Conservation (phyloP, 179 eudicot genomes). For the Spinacia oleracea region DNA sequence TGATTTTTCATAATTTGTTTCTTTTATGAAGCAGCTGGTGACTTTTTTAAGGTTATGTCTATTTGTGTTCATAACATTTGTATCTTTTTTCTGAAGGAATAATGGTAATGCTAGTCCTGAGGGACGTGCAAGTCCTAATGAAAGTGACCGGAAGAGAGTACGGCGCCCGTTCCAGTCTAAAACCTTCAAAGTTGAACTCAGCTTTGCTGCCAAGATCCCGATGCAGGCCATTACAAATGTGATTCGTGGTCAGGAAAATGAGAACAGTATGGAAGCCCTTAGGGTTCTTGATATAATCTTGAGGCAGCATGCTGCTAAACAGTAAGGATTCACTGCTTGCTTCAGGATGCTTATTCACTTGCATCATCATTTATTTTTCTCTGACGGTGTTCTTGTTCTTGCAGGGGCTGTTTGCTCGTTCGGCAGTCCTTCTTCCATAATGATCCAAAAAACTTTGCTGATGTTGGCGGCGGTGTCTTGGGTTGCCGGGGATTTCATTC, state of each 20-base stretch:
- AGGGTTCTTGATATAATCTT: conserved; percentile 83
- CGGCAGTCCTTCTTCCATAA: conserved; percentile 90
- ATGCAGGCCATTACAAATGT: conserved; percentile 90
- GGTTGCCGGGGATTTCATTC: conserved; percentile 97
- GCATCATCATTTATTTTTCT: background rate
- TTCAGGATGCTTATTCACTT: background rate
- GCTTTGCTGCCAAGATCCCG: conserved; percentile 95
- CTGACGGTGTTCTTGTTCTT: conserved; percentile 10
- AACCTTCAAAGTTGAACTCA: conserved; percentile 78
- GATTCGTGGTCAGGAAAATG: conserved; percentile 82
- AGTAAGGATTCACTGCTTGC: conserved; percentile 41
- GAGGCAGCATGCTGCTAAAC: conserved; percentile 91
- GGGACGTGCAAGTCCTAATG: conserved; percentile 57
- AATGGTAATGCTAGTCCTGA: conserved; percentile 66
- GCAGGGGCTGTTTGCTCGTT: conserved; percentile 94
- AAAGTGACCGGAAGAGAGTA: conserved; percentile 56
- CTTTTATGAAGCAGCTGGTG: background rate
- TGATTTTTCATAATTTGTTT: background rate
- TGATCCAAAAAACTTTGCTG: conserved; percentile 71
- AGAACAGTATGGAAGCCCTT: conserved; percentile 80
- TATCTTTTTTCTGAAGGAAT: conserved; percentile 34
- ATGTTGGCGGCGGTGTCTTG: conserved; percentile 92
- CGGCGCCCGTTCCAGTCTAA: conserved; percentile 76
- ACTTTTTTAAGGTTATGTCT: background rate
- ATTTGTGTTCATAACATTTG: background rate